Evolutionary conservation across 2,329 filamentous ascomycete genomes (phyloP).

Genomic region (Fusarium temperatum): DNA sequence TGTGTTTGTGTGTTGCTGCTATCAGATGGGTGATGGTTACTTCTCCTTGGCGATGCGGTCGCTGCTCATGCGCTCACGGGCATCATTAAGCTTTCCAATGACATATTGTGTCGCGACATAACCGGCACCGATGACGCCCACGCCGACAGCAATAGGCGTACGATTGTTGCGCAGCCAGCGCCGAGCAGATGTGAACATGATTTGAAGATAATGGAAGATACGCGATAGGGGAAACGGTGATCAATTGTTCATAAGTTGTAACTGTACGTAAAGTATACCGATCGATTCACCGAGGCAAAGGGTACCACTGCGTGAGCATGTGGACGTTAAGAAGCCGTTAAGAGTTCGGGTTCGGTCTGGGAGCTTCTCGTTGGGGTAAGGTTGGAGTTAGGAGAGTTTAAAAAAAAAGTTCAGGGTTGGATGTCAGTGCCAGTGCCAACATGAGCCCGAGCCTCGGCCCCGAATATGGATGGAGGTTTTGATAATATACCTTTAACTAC

Average conservation of each 20-base stretch:
- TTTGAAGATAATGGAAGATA: constrained; percentile 17
- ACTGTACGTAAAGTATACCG: background rate
- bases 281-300: background rate
- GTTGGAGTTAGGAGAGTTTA: constrained; percentile 1
- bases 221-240: background rate
- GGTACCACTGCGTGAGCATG: constrained; percentile 7
- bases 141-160: constrained; percentile 86
- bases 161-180: constrained; percentile 94
- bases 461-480: constrained; percentile 23
- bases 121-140: constrained; percentile 86
- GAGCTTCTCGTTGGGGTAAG: constrained; percentile 11
- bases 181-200: constrained; percentile 76
- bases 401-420: constrained; percentile 3
- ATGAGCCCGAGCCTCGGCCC: constrained; percentile 21
- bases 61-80: constrained; percentile 94
- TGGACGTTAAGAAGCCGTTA: constrained; percentile 15
- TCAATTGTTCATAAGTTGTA: constrained; percentile 31
- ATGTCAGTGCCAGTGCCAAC: constrained; percentile 15
- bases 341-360: background rate
- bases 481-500: constrained; percentile 1
- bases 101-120: constrained; percentile 96
- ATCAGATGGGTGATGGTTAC: constrained; percentile 59
- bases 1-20: background rate
- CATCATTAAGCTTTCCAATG: constrained; percentile 88
- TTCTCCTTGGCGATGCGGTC: constrained; percentile 97